phyloP scores from a whole-genome alignment of 805 yeast species.

The Dipodascus albidus region DNA sequence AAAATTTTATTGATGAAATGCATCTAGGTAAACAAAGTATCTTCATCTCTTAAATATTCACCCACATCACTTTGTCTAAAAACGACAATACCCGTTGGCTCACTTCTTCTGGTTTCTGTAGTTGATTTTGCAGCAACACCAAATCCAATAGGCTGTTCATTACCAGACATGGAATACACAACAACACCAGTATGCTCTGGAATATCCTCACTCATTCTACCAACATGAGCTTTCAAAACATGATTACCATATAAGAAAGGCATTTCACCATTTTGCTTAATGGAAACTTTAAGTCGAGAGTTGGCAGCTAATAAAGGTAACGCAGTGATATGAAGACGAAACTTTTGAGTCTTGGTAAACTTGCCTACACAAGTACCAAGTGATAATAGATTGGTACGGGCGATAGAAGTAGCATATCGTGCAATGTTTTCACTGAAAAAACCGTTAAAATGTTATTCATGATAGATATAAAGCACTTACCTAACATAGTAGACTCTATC shows the following conservation, averaged over 20 bases:
- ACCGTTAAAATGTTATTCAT: neutral
- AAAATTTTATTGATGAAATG: too few relatives aligned
- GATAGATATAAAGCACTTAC: constrained; percentile 10
- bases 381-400: constrained; percentile 84
- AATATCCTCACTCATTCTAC: constrained; percentile 92
- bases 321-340: constrained; percentile 89
- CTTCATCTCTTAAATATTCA: constrained; percentile 96
- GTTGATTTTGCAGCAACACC: constrained; percentile 93
- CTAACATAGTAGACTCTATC: constrained; percentile 88
- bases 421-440: constrained; percentile 54
- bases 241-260: constrained; percentile 95
- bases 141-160: constrained; percentile 84
- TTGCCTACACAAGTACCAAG: constrained; percentile 91
- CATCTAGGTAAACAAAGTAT: constrained; percentile 88
- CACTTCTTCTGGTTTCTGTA: constrained; percentile 72
- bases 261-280: constrained; percentile 96
- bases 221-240: constrained; percentile 90
- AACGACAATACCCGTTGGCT: constrained; percentile 90
- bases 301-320: constrained; percentile 70
- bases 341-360: constrained; percentile 95
- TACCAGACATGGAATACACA: constrained; percentile 65
- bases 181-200: constrained; percentile 97
- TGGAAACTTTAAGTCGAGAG: constrained; percentile 93
- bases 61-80: constrained; percentile 97
- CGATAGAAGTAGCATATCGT: constrained; percentile 78